Conservation (phyloP, 805 yeast genomes). For the Wickerhamomyces alni region DNA sequence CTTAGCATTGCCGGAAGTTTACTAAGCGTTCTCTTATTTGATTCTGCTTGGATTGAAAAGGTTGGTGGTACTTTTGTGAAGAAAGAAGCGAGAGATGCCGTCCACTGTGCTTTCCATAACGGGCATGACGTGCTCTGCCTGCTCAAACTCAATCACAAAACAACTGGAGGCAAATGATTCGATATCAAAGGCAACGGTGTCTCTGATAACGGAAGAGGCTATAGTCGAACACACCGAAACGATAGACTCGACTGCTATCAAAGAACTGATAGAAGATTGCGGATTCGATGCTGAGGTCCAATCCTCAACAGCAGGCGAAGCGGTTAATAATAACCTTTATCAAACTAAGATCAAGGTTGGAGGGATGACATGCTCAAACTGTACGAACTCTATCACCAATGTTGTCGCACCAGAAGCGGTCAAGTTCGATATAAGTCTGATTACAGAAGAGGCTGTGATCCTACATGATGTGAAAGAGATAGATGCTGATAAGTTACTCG, state of each 20-base stretch:
- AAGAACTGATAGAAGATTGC: conserved; percentile 58
- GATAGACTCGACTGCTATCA: conserved; percentile 29
- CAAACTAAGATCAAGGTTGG: conserved; percentile 12
- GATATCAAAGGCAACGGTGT: conserved; percentile 52
- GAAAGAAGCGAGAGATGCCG: too few relatives aligned
- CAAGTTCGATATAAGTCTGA: conserved; percentile 57
- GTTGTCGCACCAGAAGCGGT: conserved; percentile 45
- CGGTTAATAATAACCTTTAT: neutral
- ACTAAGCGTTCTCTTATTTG: too few relatives aligned
- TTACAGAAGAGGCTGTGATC: conserved; percentile 69
- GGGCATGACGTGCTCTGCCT: conserved; percentile 94
- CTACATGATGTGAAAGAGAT: conserved; percentile 33
- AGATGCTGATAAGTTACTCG: conserved; percentile 31
- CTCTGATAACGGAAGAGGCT: conserved; percentile 75
- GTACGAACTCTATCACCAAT: conserved; percentile 58
- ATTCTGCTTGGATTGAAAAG: too few relatives aligned
- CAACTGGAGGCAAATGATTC: conserved; percentile 46
- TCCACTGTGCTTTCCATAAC: conserved; percentile 17
- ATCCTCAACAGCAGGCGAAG: conserved; percentile 1
- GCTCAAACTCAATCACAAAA: conserved; percentile 61
- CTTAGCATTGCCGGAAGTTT: too few relatives aligned
- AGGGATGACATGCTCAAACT: conserved; percentile 93
- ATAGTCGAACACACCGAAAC: conserved; percentile 39
- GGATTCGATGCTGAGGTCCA: conserved; percentile 42
- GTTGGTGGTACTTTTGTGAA: too few relatives aligned